Percentiles rank a stretch among this genome's conserved stretches.
Conservation (phyloP, 495 filamentous ascomycete genomes). For the Paragyromitra xinjiangensis region DNA sequence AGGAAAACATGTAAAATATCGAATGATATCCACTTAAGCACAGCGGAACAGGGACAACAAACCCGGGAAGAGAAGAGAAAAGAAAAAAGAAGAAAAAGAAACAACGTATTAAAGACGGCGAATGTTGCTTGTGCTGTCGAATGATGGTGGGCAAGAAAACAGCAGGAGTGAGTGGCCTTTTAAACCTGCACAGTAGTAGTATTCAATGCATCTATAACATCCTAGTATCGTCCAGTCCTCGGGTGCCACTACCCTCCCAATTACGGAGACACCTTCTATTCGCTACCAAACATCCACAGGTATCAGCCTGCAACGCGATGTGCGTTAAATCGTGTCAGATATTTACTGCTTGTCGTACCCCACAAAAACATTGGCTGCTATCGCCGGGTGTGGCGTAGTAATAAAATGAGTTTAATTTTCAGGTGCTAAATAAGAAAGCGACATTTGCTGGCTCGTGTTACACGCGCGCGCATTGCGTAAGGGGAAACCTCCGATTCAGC, state of each 20-base stretch:
- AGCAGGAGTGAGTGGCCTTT: slow-evolving; percentile 46
- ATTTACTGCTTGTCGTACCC: slow-evolving; percentile 47
- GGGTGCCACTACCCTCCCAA: slow-evolving; percentile 22
- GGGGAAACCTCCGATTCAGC: slow-evolving; percentile 11
- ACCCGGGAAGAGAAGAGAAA: slow-evolving; percentile 30
- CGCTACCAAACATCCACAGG: slow-evolving; percentile 29
- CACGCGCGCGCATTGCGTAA: slow-evolving; percentile 45
- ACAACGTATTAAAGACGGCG: slow-evolving; percentile 34
- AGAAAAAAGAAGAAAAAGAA: slow-evolving; percentile 27
- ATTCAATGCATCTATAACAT: slow-evolving; percentile 15
- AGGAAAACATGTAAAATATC: slow-evolving; percentile 6
- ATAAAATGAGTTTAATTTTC: slow-evolving; percentile 26
- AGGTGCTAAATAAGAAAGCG: slow-evolving; percentile 17
- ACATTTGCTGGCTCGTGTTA: slow-evolving; percentile 14
- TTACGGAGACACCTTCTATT: slow-evolving; percentile 22
- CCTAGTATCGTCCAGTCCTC: slow-evolving; percentile 6
- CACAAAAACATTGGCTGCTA: slow-evolving; percentile 14
- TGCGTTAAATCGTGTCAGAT: slow-evolving; percentile 47
- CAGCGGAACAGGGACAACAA: slow-evolving; percentile 20
- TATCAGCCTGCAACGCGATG: slow-evolving; percentile 45
- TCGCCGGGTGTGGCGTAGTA: slow-evolving; percentile 46
- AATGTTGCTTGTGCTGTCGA: slow-evolving; percentile 15
- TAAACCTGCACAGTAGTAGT: slow-evolving; percentile 36
- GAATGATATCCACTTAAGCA: slow-evolving; percentile 30
- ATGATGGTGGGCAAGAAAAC: slow-evolving; percentile 20